phyloP scores from a whole-genome alignment of 2,329 filamentous ascomycete species.

The Mycosphaerella sp. region DNA sequence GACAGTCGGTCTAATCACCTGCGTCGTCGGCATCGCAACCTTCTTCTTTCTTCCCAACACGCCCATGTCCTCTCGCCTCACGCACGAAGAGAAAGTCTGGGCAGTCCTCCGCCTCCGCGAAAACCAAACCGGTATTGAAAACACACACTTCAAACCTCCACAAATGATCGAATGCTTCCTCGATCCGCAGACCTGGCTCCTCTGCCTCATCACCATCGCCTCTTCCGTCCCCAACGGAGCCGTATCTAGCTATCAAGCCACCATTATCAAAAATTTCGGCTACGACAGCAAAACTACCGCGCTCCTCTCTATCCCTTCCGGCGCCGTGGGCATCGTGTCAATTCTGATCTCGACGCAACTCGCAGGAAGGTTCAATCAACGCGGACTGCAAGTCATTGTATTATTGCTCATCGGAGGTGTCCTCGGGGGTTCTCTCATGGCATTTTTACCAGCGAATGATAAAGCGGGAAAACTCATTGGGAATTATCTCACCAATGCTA shows the following conservation, averaged over 20 bases:
- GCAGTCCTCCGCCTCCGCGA: conserved; percentile 39
- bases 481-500: conserved; percentile 37
- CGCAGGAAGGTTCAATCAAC: conserved; percentile 27
- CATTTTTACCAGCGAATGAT: conserved; percentile 34
- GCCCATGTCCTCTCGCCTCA: conserved; percentile 28
- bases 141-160: conserved; percentile 44
- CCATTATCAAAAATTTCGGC: conserved; percentile 31
- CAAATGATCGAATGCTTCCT: conserved; percentile 43
- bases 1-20: conserved; percentile 39
- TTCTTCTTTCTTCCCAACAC: conserved; percentile 30
- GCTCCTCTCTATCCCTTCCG: conserved; percentile 49
- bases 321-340: conserved; percentile 45
- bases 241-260: conserved; percentile 35
- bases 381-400: conserved; percentile 26
- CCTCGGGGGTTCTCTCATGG: conserved; percentile 29
- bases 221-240: conserved; percentile 39
- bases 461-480: conserved; percentile 40
- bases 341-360: conserved; percentile 27
- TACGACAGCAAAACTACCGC: conserved; percentile 28
- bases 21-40: conserved; percentile 33
- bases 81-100: conserved; percentile 28
- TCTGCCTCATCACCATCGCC: conserved; percentile 34
- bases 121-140: conserved; percentile 48
- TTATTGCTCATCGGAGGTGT: conserved; percentile 28
- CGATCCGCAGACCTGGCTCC: conserved; percentile 42